Conservation (phyloP, 1,139 yeast species). For the Lodderomyces elongisporus region DNA sequence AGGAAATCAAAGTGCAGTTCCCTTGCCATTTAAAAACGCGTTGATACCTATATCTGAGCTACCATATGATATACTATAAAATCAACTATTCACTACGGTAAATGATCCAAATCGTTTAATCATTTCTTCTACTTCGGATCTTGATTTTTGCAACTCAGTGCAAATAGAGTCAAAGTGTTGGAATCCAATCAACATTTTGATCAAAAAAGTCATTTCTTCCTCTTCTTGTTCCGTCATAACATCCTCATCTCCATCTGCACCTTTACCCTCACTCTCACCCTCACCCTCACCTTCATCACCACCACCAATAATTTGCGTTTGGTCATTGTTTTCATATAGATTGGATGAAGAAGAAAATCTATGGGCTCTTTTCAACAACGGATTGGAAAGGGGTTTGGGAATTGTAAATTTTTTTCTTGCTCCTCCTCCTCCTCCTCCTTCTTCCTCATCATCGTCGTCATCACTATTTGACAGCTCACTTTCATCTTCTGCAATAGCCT, state of each 20-base stretch:
- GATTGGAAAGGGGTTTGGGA: conserved; percentile 2
- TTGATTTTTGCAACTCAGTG: conserved; percentile 57
- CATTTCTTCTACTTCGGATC: conserved; percentile 50
- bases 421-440: conserved; percentile 2
- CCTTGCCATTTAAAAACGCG: too few relatives aligned
- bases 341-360: conserved; percentile 10
- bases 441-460: conserved; percentile 11
- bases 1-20: too few relatives aligned
- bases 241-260: conserved; percentile 18
- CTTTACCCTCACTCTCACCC: conserved; percentile 6
- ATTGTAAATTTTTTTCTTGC: neutral
- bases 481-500: conserved; percentile 13
- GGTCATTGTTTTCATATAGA: too few relatives aligned
- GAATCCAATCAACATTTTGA: conserved; percentile 51
- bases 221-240: conserved; percentile 6
- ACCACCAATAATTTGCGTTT: too few relatives aligned
- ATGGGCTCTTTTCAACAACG: conserved; percentile 3
- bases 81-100: conserved; percentile 36
- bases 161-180: conserved; percentile 71
- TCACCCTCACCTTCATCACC: conserved; percentile 6
- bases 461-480: conserved; percentile 19
- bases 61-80: too few relatives aligned
- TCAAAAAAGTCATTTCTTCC: conserved; percentile 18
- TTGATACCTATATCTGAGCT: too few relatives aligned
- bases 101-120: conserved; percentile 41